Evolutionary conservation across 148 eudicot genomes (phyloP).

Genomic region (Diospyros kaki): DNA sequence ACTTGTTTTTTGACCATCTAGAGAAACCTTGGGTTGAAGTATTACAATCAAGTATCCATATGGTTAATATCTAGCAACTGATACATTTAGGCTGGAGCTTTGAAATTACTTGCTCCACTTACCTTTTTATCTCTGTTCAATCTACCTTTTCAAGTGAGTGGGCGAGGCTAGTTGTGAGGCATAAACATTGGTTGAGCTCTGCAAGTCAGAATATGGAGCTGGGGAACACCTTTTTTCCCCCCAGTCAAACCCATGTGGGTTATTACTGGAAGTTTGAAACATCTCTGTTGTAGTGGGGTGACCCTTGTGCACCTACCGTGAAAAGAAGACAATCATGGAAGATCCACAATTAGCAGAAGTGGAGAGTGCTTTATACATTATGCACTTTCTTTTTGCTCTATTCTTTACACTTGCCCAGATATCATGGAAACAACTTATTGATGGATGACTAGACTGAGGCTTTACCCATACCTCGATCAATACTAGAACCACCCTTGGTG

Average conservation of each 20-base stretch:
- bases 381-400: background rate
- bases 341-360: slow-evolving; percentile 7
- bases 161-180: slow-evolving; percentile 19
- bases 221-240: slow-evolving; percentile 1
- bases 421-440: background rate
- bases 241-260: slow-evolving; percentile 12
- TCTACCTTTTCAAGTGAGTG: slow-evolving; percentile 36
- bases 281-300: slow-evolving; percentile 8
- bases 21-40: slow-evolving; percentile 11
- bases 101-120: no score
- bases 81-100: no score
- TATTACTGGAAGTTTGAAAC: slow-evolving; percentile 9
- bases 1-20: slow-evolving; percentile 35
- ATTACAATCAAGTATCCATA: slow-evolving; percentile 24
- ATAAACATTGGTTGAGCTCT: background rate
- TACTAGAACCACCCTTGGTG: background rate
- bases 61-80: no score
- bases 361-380: slow-evolving; percentile 8
- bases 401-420: background rate
- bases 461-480: background rate
- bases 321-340: slow-evolving; percentile 7
- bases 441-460: slow-evolving; percentile 9
- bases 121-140: no score
- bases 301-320: background rate
- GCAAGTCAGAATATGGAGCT: background rate